Evolutionary conservation across 2,329 filamentous ascomycete species (phyloP).

Genomic region (Fusarium decemcellulare): DNA sequence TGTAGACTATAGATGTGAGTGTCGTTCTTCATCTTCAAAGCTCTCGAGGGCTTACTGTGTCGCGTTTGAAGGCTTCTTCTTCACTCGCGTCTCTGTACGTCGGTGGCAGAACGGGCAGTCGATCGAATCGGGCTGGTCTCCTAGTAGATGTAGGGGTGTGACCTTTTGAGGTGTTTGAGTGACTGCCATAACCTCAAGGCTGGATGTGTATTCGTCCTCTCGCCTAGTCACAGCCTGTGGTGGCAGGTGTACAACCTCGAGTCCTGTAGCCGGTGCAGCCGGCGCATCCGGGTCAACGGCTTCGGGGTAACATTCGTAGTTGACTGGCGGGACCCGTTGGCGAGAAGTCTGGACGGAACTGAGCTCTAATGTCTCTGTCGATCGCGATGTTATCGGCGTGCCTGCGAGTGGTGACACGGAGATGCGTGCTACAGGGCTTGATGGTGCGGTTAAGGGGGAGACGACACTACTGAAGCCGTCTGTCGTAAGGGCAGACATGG

Average conservation of each 20-base stretch:
- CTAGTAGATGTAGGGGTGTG: conserved; percentile 23
- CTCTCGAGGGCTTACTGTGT: conserved; percentile 13
- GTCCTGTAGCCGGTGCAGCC: not conserved
- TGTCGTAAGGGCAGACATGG: not conserved
- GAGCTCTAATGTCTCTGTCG: not conserved
- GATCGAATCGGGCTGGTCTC: conserved; percentile 14
- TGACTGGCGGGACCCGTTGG: not conserved
- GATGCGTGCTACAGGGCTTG: not conserved
- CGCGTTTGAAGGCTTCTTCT: conserved; percentile 23
- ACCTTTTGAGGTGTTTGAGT: not conserved
- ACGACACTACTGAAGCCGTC: not conserved
- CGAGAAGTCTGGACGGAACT: no score
- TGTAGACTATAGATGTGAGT: not conserved
- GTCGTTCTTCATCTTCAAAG: not conserved
- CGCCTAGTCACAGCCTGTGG: no score
- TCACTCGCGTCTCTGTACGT: conserved; percentile 11
- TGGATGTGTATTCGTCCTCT: not conserved
- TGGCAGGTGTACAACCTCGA: not conserved
- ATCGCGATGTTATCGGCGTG: not conserved
- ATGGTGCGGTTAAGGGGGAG: not conserved
- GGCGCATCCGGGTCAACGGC: not conserved
- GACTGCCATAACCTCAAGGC: not conserved
- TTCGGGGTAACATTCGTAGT: not conserved
- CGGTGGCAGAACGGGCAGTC: conserved; percentile 26
- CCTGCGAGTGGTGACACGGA: conserved; percentile 2